Percentiles rank a stretch among this genome's conserved stretches.
Evolutionary conservation across 1,139 yeast species (phyloP).

Genomic region (Yamadazyma trypodendri): DNA sequence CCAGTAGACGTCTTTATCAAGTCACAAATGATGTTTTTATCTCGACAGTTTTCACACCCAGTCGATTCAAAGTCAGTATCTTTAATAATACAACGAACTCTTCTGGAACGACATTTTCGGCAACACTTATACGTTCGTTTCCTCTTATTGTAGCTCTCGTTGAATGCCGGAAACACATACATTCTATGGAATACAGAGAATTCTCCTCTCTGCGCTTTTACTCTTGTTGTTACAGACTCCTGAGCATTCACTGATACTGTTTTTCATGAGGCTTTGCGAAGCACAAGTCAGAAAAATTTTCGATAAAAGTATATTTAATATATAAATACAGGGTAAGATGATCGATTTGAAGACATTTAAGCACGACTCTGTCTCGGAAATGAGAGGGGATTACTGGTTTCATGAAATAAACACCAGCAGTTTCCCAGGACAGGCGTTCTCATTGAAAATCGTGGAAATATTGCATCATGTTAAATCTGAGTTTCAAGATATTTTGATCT

Average conservation of each 20-base stretch:
- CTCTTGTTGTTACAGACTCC: background rate
- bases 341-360: slow-evolving; percentile 18
- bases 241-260: background rate
- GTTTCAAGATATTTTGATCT: slow-evolving; percentile 59
- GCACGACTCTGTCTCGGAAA: slow-evolving; percentile 28
- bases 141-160: slow-evolving; percentile 51
- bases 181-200: slow-evolving; percentile 18
- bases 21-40: slow-evolving; percentile 2
- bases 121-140: slow-evolving; percentile 56
- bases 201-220: too few relatives aligned
- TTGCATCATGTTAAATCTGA: slow-evolving; percentile 37
- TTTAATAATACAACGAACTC: slow-evolving; percentile 37
- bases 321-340: too few relatives aligned
- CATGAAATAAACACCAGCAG: slow-evolving; percentile 34
- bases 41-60: slow-evolving; percentile 39
- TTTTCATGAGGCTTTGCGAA: background rate
- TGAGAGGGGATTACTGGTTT: slow-evolving; percentile 39
- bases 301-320: too few relatives aligned
- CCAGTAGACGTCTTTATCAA: slow-evolving; percentile 1
- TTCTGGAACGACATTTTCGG: slow-evolving; percentile 45
- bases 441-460: slow-evolving; percentile 32
- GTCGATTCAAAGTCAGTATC: slow-evolving; percentile 31
- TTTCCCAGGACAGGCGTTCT: slow-evolving; percentile 48
- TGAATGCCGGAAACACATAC: slow-evolving; percentile 62
- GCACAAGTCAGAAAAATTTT: background rate